phyloP scores from a whole-genome alignment of 2,329 filamentous ascomycete genomes.

The Hypocrella siamensis region DNA sequence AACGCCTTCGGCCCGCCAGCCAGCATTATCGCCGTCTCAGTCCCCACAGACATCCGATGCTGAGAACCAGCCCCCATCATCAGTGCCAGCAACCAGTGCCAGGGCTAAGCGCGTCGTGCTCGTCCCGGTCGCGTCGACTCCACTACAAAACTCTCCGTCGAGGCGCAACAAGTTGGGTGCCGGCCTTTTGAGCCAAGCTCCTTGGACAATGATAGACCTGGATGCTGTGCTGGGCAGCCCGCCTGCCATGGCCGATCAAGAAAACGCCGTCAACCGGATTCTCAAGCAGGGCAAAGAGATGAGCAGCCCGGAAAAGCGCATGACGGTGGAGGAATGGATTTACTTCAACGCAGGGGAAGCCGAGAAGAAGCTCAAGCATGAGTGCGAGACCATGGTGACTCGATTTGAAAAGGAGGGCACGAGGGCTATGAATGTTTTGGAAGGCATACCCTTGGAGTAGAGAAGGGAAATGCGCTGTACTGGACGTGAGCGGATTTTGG shows the following conservation, averaged over 20 bases:
- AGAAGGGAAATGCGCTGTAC: too few relatives aligned
- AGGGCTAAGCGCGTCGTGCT: conserved; percentile 31
- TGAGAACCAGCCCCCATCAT: conserved; percentile 64
- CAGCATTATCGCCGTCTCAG: conserved; percentile 43
- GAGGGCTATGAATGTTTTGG: conserved; percentile 61
- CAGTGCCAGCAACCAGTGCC: conserved; percentile 34
- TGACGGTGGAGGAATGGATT: conserved; percentile 94
- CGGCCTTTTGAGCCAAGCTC: conserved; percentile 37
- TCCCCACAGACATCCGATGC: conserved; percentile 66
- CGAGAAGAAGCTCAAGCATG: conserved; percentile 60
- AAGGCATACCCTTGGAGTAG: conserved; percentile 48
- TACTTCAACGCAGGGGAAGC: conserved; percentile 63
- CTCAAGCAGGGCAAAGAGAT: conserved; percentile 44
- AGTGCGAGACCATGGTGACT: conserved; percentile 72
- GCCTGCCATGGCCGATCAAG: conserved; percentile 27
- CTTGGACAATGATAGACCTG: conserved; percentile 64
- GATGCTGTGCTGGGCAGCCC: conserved; percentile 49
- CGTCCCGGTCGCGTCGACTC: conserved; percentile 28
- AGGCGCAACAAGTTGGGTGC: conserved; percentile 40
- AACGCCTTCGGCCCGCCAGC: conserved; percentile 32
- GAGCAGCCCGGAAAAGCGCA: conserved; percentile 62
- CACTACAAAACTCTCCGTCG: conserved; percentile 40
- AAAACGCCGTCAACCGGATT: conserved; percentile 34
- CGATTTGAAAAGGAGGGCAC: conserved; percentile 73
- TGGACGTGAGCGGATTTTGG: background rate